Evolutionary conservation across 2,329 filamentous ascomycete species (phyloP), one percentile per base, ranked within the genome.

Genomic region (Dendrostoma leiphaemia): DNA sequence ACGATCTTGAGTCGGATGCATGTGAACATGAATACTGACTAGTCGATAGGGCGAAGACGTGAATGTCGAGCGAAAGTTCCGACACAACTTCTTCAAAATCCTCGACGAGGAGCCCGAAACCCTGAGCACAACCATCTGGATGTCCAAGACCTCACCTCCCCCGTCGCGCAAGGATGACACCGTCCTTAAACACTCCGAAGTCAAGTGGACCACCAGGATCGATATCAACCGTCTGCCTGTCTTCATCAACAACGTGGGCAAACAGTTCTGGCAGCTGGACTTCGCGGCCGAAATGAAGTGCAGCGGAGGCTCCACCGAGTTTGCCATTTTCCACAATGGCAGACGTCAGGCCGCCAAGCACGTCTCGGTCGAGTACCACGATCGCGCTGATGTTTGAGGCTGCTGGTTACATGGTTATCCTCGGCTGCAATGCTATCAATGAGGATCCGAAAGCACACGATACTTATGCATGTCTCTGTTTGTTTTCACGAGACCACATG

Each of bases 271-370:
- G n/a, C 2, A 37, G 2, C 26, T 64, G 1, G 6, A 48, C 0
- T 63, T 31, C 35, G 38, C 41, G 0, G 17, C 57, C 3, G 46
- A 59, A 37, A 62, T 63, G 60, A 53, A 40, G 0, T 58, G 50
- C 45, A 43, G n/a, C 7, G 58, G 50, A 0, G 57, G 58, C 2
- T 51, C 50, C 1, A 31, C 54, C 0, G 53, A 56, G 17, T 61
- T 63, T 31, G 47, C 53, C 2, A 41, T 63, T 8, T 52, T 60
- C 6, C 57, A 60, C 26, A 43, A 57, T 1, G 56, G 53, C 5
- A 54, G 51, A 23, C 49, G 56, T 4, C 54, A 56, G 17, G 59
- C 57, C 0, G 48, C 51, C 2, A 58, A 56, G 48, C 49, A 61
- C 29, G 58, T 62, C 5, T 24, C 44, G 1, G 48, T 61, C 3